Percentiles rank a stretch among this genome's conserved stretches.
These are phyloP conservation scores for Kickxella alabastrina DNA, from an alignment of 192 early-diverging fungal genomes.

Conservation along the genomic window DNA sequence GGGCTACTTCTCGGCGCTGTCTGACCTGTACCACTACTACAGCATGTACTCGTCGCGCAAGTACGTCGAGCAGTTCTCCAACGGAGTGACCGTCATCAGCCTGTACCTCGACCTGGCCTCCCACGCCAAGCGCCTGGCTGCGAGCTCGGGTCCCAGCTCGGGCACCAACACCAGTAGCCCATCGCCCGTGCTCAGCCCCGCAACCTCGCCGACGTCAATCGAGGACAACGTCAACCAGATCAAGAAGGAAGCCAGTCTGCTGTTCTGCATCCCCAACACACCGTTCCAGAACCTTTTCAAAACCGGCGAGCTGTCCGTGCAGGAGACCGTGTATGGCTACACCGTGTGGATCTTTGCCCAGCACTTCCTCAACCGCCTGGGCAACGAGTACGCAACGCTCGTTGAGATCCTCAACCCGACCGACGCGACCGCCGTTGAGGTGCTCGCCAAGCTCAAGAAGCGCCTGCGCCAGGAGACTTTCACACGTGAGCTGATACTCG, in stretches of 20 bases:
- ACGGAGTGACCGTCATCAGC: slow-evolving; percentile 92
- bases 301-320: slow-evolving; percentile 84
- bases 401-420: slow-evolving; percentile 73
- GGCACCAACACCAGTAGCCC: slow-evolving; percentile 28
- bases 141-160: slow-evolving; percentile 28
- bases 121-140: slow-evolving; percentile 59
- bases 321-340: slow-evolving; percentile 95
- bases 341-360: slow-evolving; percentile 98
- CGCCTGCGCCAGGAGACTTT: slow-evolving; percentile 94
- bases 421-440: slow-evolving; percentile 86
- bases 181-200: slow-evolving; percentile 42
- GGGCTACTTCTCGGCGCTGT: slow-evolving; percentile 90
- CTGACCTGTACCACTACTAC: slow-evolving; percentile 98
- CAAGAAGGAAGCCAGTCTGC: slow-evolving; percentile 92
- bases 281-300: slow-evolving; percentile 94
- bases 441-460: slow-evolving; percentile 97
- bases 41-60: slow-evolving; percentile 92
- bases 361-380: slow-evolving; percentile 97
- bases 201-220: slow-evolving; percentile 58
- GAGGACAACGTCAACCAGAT: slow-evolving; percentile 89
- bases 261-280: slow-evolving; percentile 94
- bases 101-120: slow-evolving; percentile 86
- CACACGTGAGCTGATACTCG: slow-evolving; percentile 95
- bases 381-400: slow-evolving; percentile 87
- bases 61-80: slow-evolving; percentile 99